Percentiles rank a stretch among this genome's conserved stretches.
These are phyloP conservation scores for Penstemon davidsonii DNA, from an alignment of 257 asterid species.

Conservation along the genomic window DNA sequence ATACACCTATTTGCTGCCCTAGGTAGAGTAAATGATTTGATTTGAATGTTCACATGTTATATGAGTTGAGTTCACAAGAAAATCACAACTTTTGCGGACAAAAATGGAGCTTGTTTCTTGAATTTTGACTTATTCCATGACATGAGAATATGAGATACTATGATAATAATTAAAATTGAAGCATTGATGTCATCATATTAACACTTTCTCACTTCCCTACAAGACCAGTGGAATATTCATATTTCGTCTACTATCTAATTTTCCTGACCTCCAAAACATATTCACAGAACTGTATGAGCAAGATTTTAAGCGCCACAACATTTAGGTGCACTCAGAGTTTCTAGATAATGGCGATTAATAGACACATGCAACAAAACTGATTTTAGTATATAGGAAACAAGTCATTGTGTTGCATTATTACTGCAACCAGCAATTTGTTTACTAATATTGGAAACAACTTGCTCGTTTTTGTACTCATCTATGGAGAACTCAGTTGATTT, in stretches of 20 bases:
- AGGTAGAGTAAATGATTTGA: background rate
- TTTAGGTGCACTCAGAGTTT: background rate
- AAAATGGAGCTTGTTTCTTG: background rate
- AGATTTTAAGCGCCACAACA: background rate
- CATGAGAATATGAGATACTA: background rate
- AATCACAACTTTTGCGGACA: background rate
- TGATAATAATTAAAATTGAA: too few relatives aligned
- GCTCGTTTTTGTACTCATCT: background rate
- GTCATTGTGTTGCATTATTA: background rate
- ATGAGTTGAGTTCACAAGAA: background rate
- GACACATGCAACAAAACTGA: background rate
- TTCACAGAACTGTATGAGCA: background rate
- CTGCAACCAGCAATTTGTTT: background rate
- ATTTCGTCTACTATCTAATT: too few relatives aligned
- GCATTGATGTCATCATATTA: too few relatives aligned
- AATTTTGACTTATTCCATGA: background rate
- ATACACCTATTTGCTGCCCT: conserved; percentile 4
- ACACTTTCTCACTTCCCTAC: too few relatives aligned
- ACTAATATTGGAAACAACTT: background rate
- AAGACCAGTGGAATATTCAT: too few relatives aligned
- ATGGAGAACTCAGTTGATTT: background rate
- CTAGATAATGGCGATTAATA: background rate
- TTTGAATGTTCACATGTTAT: background rate
- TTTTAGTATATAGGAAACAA: background rate
- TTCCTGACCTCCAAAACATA: too few relatives aligned